Base-by-base conservation (phyloP, 176 grass and related monocot genomes). In the Metroxylon sagu region DNA sequence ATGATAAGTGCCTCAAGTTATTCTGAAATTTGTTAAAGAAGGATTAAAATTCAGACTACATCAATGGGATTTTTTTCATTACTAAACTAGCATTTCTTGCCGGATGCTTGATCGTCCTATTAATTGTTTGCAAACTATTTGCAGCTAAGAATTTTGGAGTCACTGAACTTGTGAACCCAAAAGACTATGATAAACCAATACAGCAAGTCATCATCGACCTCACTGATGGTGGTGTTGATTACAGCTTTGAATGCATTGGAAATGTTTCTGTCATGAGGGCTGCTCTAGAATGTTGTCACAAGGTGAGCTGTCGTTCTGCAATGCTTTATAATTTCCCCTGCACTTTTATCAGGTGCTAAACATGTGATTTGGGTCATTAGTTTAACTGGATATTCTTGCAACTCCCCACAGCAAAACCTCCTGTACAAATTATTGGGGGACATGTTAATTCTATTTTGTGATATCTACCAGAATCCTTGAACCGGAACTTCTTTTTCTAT, bases 231-330 rank as follows among this genome's bases (percentile, higher is more conserved):
- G 93, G 93, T 0, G 87, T 92, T 61, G 93, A 97, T 75, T 97
- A 97, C 79, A 97, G 93, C 78, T 97, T 97, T 64, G 93, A 97
- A 64, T 97, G 93, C 66, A 91, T 97, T 52, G 87, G 93, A 67
- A 97, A 97, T 85, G 93, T 97, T 73, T 83, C 81, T 53, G 58
- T 97, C 57, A 97, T 91, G 87, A 83, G 93, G 29, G 75, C 93
- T 75, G 93, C 93, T 48, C 75, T 97, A 35, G 93, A 97, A 74
- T 97, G 93, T 73, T 97, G 93, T 73, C 93, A 97, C 78, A 97
- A 97, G 87, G 93, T 88, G 73, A 74, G 27, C 29, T 18, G 3
- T 18, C 30, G 3, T 54, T 56, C 31, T 16, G 25, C 4, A 19
- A 19, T 67, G 25, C 52, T 54, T n/a, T 8, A 16, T 18, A 31